Conservation (phyloP, 2,329 filamentous ascomycete species). For the Aspergillus costaricaensis region DNA sequence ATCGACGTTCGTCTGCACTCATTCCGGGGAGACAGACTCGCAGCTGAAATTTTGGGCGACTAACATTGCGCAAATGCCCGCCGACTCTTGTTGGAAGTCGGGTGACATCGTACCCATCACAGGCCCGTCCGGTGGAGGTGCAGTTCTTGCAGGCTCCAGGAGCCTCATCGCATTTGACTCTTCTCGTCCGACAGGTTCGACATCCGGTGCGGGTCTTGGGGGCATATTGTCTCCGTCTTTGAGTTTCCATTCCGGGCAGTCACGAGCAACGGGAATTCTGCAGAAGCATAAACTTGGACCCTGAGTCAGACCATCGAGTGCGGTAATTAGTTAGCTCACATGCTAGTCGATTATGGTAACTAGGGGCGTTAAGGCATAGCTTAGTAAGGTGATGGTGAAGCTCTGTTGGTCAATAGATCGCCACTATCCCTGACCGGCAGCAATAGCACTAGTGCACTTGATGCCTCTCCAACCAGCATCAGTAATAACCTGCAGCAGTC, state of each 20-base stretch:
- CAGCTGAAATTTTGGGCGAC: background rate
- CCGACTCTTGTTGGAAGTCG: slow-evolving; percentile 12
- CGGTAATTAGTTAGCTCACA: background rate
- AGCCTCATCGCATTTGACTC: slow-evolving; percentile 33
- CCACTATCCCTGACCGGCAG: background rate
- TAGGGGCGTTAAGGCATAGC: too few species aligned
- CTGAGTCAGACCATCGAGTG: background rate
- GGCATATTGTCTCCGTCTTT: background rate
- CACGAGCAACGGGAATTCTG: background rate
- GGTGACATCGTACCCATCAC: slow-evolving; percentile 38
- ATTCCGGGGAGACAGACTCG: background rate
- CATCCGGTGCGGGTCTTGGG: slow-evolving; percentile 10
- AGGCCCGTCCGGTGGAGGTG: slow-evolving; percentile 38
- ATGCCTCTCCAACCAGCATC: background rate
- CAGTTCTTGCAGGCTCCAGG: slow-evolving; percentile 40
- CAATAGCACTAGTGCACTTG: background rate
- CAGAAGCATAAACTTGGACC: background rate
- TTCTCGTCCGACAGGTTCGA: slow-evolving; percentile 11
- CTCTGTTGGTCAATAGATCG: background rate
- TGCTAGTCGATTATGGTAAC: background rate
- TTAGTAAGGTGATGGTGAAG: background rate
- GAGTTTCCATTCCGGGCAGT: background rate
- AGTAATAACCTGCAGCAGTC: background rate
- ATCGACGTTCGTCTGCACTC: slow-evolving; percentile 23
- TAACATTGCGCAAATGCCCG: background rate